Base-by-base conservation (phyloP, 2,329 filamentous ascomycete species). In the Uncinocarpus reesii region DNA sequence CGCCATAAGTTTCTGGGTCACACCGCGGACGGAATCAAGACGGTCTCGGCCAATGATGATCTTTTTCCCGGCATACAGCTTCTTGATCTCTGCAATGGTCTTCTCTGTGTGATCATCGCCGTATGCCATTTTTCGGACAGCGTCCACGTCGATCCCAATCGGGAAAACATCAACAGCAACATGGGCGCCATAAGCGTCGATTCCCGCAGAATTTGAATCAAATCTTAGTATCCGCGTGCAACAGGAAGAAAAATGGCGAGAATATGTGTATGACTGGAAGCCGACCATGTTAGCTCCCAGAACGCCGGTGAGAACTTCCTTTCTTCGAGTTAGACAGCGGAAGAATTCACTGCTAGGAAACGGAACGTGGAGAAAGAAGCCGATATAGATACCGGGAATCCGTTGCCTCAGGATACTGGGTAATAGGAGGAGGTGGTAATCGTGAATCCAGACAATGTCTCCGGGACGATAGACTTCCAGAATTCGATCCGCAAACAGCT, bases 301-400 rank as follows among this genome's bases (percentile, higher is more conserved):
- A 40, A 95, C 81, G 42, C 92, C 92, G 57, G 92, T 87, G 11
- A 96, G 73, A 8, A 96, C 76, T 63, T 95, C 88, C 66, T 94
- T 95, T 56, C 90, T 80, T 55, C 86, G 80, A 31, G 86, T 85
- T 48, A 95, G 73, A 64, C 89, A 95, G 41, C 89, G 80, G 63
- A 95, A 79, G 62, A 94, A 95, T 67, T 96, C 92, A 73, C 86
- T 94, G 68, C 88, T 95, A 28, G 90, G 90, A 67, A 96, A 96
- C 0, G 90, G 90, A 38, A 87, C 83, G 66, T 96, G 90, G 40
- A 96, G 74, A 71, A 87, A 96, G 72, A 95, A 95, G 47, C 87
- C 84, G 61, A 95, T 89, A 70, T 94, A 93, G 67, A 94, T 86
- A 64, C 88, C 86, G 3, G 88, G 86, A 15, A 89, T 74, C 35